Evolutionary conservation across 2,329 filamentous ascomycete genomes (phyloP).

Genomic region (Colletotrichum eremochloae): DNA sequence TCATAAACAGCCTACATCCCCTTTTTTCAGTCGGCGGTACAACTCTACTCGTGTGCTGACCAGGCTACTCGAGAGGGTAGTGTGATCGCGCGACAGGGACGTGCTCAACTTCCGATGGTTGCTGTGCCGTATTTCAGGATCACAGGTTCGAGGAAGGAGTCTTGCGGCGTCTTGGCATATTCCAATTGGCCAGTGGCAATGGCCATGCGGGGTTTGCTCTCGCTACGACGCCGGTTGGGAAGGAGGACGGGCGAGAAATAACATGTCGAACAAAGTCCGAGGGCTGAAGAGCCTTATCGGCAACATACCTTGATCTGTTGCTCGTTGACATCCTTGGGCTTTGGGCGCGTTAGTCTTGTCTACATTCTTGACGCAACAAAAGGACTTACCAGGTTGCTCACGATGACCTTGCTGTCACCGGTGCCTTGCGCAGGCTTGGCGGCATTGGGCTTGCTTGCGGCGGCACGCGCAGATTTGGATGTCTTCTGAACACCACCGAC

Average conservation of each 20-base stretch:
- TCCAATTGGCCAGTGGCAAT: conserved; percentile 36
- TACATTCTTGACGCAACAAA: background rate
- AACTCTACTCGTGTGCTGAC: conserved; percentile 61
- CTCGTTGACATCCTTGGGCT: conserved; percentile 98
- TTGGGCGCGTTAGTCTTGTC: conserved; percentile 60
- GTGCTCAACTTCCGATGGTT: conserved; percentile 69
- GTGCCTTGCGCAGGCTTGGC: conserved; percentile 72
- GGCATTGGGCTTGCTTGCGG: conserved; percentile 71
- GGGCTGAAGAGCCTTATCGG: conserved; percentile 80
- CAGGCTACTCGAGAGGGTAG: conserved; percentile 61
- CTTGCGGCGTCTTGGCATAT: conserved; percentile 39
- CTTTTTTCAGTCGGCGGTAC: conserved; percentile 43
- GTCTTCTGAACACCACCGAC: conserved; percentile 90
- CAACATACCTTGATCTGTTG: conserved; percentile 99
- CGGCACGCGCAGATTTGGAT: conserved; percentile 71
- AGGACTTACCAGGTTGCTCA: conserved; percentile 92
- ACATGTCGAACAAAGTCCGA: conserved; percentile 78
- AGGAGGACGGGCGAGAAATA: conserved; percentile 55
- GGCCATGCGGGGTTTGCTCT: conserved; percentile 34
- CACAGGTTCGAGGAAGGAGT: conserved; percentile 50
- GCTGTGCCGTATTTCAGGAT: conserved; percentile 50
- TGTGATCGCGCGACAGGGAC: conserved; percentile 64
- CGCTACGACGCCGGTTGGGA: conserved; percentile 48
- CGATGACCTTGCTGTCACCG: conserved; percentile 95
- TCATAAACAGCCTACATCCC: conserved; percentile 45